phyloP scores from a whole-genome alignment of 2,329 filamentous ascomycete genomes.

The Raffaelea arxii region DNA sequence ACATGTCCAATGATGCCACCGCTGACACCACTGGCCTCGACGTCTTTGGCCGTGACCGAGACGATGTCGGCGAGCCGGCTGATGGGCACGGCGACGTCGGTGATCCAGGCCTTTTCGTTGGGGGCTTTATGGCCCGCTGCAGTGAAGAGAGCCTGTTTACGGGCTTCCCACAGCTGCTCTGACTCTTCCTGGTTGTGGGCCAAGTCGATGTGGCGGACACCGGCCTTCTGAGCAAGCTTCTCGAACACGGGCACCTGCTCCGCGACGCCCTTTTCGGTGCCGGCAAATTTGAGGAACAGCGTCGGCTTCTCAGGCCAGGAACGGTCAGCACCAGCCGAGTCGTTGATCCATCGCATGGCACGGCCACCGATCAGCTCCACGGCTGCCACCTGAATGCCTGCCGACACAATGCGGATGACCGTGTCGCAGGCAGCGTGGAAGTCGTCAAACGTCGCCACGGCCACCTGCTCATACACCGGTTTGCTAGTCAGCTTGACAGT shows the following conservation, averaged over 20 bases:
- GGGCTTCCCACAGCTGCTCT: slow-evolving; percentile 62
- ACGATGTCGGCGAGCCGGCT: slow-evolving; percentile 63
- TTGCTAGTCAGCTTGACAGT: slow-evolving; percentile 55
- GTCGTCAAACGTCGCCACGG: slow-evolving; percentile 49
- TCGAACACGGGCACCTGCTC: slow-evolving; percentile 48
- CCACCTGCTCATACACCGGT: slow-evolving; percentile 55
- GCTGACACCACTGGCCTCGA: slow-evolving; percentile 27
- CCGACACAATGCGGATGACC: slow-evolving; percentile 53
- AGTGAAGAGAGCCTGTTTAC: slow-evolving; percentile 67
- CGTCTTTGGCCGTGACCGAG: slow-evolving; percentile 18
- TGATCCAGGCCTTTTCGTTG: slow-evolving; percentile 62
- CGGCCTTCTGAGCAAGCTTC: slow-evolving; percentile 13
- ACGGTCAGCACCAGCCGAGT: slow-evolving; percentile 27
- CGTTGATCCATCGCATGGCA: slow-evolving; percentile 4
- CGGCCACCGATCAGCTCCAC: slow-evolving; percentile 2
- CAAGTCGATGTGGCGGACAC: slow-evolving; percentile 57
- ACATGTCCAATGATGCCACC: slow-evolving; percentile 64
- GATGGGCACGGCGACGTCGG: slow-evolving; percentile 71
- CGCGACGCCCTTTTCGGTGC: slow-evolving; percentile 50
- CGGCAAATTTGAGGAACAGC: slow-evolving; percentile 67
- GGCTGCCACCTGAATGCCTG: slow-evolving; percentile 3
- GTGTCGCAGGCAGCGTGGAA: slow-evolving; percentile 54
- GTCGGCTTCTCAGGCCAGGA: slow-evolving; percentile 62
- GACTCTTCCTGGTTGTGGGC: slow-evolving; percentile 55
- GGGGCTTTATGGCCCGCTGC: slow-evolving; percentile 55